Evolutionary conservation across 139 green algal genomes (phyloP).

Genomic region (Limnomonas spitsbergensis): DNA sequence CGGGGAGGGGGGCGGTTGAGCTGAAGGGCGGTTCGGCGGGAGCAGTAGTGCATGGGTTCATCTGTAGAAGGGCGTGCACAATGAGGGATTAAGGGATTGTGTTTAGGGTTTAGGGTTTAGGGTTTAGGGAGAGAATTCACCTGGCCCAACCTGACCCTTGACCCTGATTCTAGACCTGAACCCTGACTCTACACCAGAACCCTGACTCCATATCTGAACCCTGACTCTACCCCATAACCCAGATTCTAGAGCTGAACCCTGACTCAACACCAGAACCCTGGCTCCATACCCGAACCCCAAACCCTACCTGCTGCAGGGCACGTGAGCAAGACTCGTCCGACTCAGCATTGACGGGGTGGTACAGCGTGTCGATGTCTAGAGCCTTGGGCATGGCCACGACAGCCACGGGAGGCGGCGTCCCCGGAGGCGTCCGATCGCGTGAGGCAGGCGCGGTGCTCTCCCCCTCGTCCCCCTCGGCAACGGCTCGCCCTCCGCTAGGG

Average conservation of each 20-base stretch:
- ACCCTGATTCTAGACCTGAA: too few relatives aligned
- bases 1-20: too few relatives aligned
- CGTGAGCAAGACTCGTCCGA: neutral
- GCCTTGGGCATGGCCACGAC: neutral
- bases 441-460: neutral
- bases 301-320: neutral
- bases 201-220: too few relatives aligned
- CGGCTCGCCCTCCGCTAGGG: neutral
- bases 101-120: constrained; percentile 2
- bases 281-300: too few relatives aligned
- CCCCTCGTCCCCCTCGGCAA: neutral
- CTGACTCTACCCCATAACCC: too few relatives aligned
- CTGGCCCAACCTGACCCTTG: neutral
- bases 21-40: too few relatives aligned
- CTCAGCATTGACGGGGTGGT: constrained; percentile 18
- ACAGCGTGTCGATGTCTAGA: constrained; percentile 5
- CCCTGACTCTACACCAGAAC: too few relatives aligned
- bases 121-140: constrained; percentile 2
- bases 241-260: too few relatives aligned
- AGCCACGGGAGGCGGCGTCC: neutral
- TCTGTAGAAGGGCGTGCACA: too few relatives aligned
- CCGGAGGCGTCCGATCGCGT: neutral
- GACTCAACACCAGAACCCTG: too few relatives aligned
- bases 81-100: too few relatives aligned
- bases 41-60: too few relatives aligned